Percentiles rank a stretch among this genome's conserved stretches.
Conservation (phyloP, 2,329 filamentous ascomycete genomes). For the Lasiodiplodia gonubiensis region DNA sequence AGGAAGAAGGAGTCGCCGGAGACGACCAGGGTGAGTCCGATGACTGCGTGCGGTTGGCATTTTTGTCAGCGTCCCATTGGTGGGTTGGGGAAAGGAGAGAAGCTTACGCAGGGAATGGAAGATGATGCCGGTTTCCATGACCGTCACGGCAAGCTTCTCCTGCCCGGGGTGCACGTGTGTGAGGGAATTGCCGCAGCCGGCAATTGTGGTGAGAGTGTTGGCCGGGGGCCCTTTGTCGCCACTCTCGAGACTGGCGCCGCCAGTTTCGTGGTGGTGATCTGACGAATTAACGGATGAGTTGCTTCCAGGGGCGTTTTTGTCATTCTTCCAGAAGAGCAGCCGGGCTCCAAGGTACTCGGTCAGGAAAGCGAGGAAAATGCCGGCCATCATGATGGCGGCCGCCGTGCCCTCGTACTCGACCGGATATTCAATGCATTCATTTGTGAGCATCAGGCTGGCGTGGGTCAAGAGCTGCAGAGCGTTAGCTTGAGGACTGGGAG, state of each 20-base stretch:
- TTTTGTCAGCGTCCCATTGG: constrained; percentile 37
- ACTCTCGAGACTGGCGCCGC: constrained; percentile 31
- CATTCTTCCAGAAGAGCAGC: constrained; percentile 1
- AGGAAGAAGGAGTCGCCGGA: constrained; percentile 58
- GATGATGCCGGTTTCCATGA: constrained; percentile 75
- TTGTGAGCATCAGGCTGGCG: constrained; percentile 73
- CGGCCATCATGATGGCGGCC: constrained; percentile 74
- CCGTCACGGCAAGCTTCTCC: constrained; percentile 53
- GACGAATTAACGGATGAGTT: background rate
- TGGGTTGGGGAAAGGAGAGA: constrained; percentile 50
- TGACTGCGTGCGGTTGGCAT: constrained; percentile 47
- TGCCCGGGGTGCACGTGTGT: background rate
- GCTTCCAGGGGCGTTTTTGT: background rate
- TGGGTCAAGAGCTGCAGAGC: constrained; percentile 70
- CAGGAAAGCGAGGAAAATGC: constrained; percentile 73
- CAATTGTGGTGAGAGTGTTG: constrained; percentile 51
- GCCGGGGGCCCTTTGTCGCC: constrained; percentile 34
- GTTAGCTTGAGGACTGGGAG: background rate
- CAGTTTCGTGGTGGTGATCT: constrained; percentile 33
- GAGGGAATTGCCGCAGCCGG: constrained; percentile 34
- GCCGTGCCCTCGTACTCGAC: constrained; percentile 72
- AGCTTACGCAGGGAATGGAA: constrained; percentile 67
- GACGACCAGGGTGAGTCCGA: constrained; percentile 66
- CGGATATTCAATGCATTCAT: constrained; percentile 66
- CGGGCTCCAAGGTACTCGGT: constrained; percentile 66